These are phyloP conservation scores for Aspergillus sp. DNA, from an alignment of 2,329 filamentous ascomycete species.

Conservation along the genomic window DNA sequence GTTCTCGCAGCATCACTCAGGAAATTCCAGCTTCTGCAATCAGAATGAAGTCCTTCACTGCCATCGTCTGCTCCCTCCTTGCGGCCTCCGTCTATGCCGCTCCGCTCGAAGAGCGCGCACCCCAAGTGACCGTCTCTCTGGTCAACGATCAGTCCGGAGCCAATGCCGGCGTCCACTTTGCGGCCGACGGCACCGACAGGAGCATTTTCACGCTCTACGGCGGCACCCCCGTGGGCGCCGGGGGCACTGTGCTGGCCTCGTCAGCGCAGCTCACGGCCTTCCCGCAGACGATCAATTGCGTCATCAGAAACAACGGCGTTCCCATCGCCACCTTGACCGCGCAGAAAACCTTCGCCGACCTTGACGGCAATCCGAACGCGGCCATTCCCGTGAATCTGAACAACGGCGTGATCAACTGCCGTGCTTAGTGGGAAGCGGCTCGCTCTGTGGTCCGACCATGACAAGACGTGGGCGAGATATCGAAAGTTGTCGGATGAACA, in stretches of 20 bases:
- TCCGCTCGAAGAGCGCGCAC: constrained; percentile 8
- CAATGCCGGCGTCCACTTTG: constrained; percentile 19
- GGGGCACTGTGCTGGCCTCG: constrained; percentile 22
- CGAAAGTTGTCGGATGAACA: background rate
- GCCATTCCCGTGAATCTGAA: constrained; percentile 6
- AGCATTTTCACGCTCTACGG: constrained; percentile 22
- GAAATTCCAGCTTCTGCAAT: background rate
- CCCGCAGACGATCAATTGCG: constrained; percentile 20
- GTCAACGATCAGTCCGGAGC: constrained; percentile 27
- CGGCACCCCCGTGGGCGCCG: constrained; percentile 18
- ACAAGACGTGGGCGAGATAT: background rate
- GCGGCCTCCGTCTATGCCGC: constrained; percentile 16
- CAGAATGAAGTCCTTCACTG: constrained; percentile 23
- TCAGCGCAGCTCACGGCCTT: constrained; percentile 24
- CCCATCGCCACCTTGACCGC: constrained; percentile 10
- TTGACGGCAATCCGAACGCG: constrained; percentile 5
- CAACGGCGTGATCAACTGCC: constrained; percentile 2
- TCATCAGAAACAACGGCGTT: constrained; percentile 13
- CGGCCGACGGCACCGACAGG: constrained; percentile 19
- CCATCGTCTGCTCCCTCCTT: constrained; percentile 19
- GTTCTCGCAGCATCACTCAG: background rate
- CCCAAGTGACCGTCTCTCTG: constrained; percentile 22
- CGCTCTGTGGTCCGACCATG: background rate
- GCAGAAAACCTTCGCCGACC: constrained; percentile 13
- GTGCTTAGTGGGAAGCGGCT: background rate